phyloP scores from a whole-genome alignment of 768 basidiomycete genomes.

The Clathrus columnatus region DNA sequence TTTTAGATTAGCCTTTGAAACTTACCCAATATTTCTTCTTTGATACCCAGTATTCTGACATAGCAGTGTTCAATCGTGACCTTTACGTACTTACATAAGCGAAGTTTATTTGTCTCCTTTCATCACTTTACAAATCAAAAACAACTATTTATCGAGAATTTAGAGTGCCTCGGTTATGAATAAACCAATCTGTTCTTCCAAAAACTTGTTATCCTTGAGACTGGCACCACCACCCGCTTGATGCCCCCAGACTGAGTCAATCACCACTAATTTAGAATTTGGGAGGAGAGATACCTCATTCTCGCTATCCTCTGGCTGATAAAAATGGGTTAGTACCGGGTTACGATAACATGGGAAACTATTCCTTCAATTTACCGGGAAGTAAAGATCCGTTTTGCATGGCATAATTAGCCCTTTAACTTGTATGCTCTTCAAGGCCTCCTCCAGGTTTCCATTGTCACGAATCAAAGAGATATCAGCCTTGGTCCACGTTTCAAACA shows the following conservation, averaged over 20 bases:
- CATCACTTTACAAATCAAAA: too few species aligned
- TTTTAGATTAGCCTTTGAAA: neutral
- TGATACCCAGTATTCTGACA: conserved; percentile 92
- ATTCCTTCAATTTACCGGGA: neutral
- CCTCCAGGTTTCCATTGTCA: conserved; percentile 6
- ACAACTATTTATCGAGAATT: too few species aligned
- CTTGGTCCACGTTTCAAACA: conserved; percentile 8
- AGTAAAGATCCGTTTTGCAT: conserved; percentile 10
- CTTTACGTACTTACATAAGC: too few species aligned
- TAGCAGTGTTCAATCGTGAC: conserved; percentile 25
- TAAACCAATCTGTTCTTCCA: neutral
- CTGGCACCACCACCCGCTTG: conserved; percentile 14
- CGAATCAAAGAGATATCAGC: conserved; percentile 8
- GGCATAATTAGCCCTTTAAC: conserved; percentile 8
- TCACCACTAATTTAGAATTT: conserved; percentile 39
- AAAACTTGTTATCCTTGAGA: neutral
- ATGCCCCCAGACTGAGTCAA: conserved; percentile 51
- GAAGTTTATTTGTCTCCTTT: too few species aligned
- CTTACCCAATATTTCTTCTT: conserved; percentile 70
- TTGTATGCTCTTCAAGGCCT: conserved; percentile 5
- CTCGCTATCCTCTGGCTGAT: conserved; percentile 45
- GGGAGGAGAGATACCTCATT: conserved; percentile 35
- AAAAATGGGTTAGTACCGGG: neutral
- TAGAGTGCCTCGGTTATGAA: neutral
- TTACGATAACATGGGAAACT: neutral